Evolutionary conservation across 1,284 basidiomycete genomes (phyloP).

Genomic region (Filobasidium uniguttulatum): DNA sequence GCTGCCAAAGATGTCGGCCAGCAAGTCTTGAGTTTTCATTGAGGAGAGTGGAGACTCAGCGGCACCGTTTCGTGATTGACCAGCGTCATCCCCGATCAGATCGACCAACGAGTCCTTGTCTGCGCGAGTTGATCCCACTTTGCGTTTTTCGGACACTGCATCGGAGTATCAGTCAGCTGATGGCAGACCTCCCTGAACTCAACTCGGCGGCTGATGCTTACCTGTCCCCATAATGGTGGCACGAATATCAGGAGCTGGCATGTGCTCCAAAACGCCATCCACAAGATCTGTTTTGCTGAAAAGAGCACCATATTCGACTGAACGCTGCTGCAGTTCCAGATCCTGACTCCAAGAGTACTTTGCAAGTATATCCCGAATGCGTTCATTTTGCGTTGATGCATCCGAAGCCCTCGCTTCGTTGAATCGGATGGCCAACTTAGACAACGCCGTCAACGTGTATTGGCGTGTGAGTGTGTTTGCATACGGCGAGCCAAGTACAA

Average conservation of each 20-base stretch:
- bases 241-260: slow-evolving; percentile 95
- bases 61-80: slow-evolving; percentile 17
- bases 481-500: slow-evolving; percentile 85
- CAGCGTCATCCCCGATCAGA: slow-evolving; percentile 58
- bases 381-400: slow-evolving; percentile 56
- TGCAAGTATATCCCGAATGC: slow-evolving; percentile 60
- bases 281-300: slow-evolving; percentile 51
- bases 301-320: slow-evolving; percentile 5
- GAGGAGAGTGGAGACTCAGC: slow-evolving; percentile 35
- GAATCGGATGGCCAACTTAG: slow-evolving; percentile 73
- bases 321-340: slow-evolving; percentile 46
- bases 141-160: slow-evolving; percentile 73
- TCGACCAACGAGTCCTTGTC: slow-evolving; percentile 59
- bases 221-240: slow-evolving; percentile 82
- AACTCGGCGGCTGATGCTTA: slow-evolving; percentile 33
- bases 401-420: slow-evolving; percentile 39
- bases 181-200: slow-evolving; percentile 2
- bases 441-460: slow-evolving; percentile 77
- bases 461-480: slow-evolving; percentile 81
- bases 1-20: slow-evolving; percentile 91
- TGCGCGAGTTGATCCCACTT: slow-evolving; percentile 71
- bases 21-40: slow-evolving; percentile 68
- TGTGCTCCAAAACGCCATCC: slow-evolving; percentile 86
- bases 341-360: slow-evolving; percentile 73
- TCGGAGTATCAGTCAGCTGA: neutral